Conservation (phyloP, 2,329 filamentous ascomycete species). For the Aspergillus ochraceoroseus region DNA sequence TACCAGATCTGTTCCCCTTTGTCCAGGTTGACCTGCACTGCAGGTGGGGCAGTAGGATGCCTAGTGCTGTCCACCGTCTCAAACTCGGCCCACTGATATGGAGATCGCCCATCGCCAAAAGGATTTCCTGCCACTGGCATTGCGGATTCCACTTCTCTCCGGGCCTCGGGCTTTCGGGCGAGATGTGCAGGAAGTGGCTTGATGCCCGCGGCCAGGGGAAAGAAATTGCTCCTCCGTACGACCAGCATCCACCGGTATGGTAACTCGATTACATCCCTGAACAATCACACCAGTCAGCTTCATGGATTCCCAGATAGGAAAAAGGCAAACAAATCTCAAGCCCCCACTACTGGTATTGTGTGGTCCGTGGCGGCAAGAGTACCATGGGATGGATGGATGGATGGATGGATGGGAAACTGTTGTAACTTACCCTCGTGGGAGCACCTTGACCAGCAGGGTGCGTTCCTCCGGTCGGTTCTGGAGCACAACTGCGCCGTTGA, state of each 20-base stretch:
- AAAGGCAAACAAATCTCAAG: conserved; percentile 11
- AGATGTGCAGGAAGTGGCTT: conserved; percentile 47
- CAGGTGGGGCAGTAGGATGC: conserved; percentile 52
- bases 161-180: conserved; percentile 48
- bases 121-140: conserved; percentile 60
- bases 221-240: conserved; percentile 48
- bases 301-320: conserved; percentile 12
- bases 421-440: conserved; percentile 72
- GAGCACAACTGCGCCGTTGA: conserved; percentile 82
- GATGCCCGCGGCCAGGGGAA: conserved; percentile 44
- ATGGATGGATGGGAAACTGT: background rate
- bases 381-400: background rate
- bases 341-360: background rate
- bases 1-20: conserved; percentile 77
- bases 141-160: conserved; percentile 55
- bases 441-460: conserved; percentile 70
- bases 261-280: conserved; percentile 54
- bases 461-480: conserved; percentile 75
- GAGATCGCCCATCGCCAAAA: conserved; percentile 55
- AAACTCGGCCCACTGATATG: conserved; percentile 75
- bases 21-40: conserved; percentile 65
- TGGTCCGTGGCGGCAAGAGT: too few species aligned
- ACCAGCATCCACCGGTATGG: conserved; percentile 53
- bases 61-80: conserved; percentile 54
- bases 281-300: conserved; percentile 17